These are phyloP conservation scores for Tuber brumale DNA, from an alignment of 495 filamentous ascomycete species.

Conservation along the genomic window DNA sequence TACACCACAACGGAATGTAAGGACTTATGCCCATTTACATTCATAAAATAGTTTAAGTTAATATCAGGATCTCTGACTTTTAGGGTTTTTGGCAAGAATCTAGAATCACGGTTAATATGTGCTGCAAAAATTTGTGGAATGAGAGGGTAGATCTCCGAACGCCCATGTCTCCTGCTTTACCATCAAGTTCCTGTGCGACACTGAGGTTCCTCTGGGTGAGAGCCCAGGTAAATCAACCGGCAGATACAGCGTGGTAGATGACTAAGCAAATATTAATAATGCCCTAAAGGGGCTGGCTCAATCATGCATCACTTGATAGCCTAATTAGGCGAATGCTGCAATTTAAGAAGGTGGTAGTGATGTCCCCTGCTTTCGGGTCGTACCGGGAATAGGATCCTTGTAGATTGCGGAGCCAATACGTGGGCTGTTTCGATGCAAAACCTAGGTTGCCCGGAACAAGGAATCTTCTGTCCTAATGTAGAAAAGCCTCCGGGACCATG, in stretches of 20 bases:
- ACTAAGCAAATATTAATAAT: constrained; percentile 26
- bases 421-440: constrained; percentile 44
- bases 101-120: neutral
- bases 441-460: constrained; percentile 46
- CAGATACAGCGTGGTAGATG: constrained; percentile 34
- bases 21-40: neutral
- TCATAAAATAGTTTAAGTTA: neutral
- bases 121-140: no score
- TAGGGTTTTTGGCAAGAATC: neutral
- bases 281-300: constrained; percentile 42
- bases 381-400: constrained; percentile 44
- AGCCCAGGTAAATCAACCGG: constrained; percentile 37
- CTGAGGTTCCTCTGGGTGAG: constrained; percentile 52
- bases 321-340: constrained; percentile 46
- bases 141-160: neutral
- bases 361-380: constrained; percentile 49
- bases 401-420: constrained; percentile 44
- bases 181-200: constrained; percentile 9
- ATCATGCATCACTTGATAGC: constrained; percentile 46
- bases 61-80: neutral
- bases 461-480: constrained; percentile 45
- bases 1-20: constrained; percentile 30
- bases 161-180: neutral
- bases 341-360: constrained; percentile 46
- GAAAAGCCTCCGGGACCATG: constrained; percentile 41